A percentile compares a stretch with the other conserved stretches of the same genome.
Conservation (phyloP, 1,139 yeast species). For the Maudiozyma humilis region DNA sequence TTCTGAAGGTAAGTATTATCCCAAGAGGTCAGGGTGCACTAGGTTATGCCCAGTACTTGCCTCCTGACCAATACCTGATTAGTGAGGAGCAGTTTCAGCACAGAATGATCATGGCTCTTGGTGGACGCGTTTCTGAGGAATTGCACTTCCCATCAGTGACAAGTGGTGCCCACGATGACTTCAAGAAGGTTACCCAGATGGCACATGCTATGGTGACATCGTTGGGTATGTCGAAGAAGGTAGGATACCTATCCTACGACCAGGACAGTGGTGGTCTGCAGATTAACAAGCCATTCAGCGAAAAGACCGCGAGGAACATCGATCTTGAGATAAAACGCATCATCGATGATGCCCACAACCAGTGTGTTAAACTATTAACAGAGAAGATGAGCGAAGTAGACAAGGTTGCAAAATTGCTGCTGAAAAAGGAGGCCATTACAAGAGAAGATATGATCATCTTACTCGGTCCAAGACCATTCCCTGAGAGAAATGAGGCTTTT, state of each 20-base stretch:
- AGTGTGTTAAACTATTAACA: conserved; percentile 59
- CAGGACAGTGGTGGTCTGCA: conserved; percentile 43
- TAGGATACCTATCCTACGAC: conserved; percentile 77
- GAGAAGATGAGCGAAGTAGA: conserved; percentile 70
- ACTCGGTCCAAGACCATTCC: conserved; percentile 84
- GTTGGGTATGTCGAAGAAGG: conserved; percentile 80
- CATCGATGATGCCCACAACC: conserved; percentile 65
- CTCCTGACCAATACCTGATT: conserved; percentile 82
- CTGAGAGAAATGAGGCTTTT: conserved; percentile 85
- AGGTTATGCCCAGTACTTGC: conserved; percentile 96
- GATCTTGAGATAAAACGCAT: conserved; percentile 80
- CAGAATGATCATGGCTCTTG: conserved; percentile 93
- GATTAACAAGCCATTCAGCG: conserved; percentile 85
- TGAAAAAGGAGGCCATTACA: conserved; percentile 76
- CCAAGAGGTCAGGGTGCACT: conserved; percentile 96
- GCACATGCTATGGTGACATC: conserved; percentile 90
- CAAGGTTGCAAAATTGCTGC: conserved; percentile 75
- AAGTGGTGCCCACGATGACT: conserved; percentile 93
- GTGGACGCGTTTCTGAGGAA: conserved; percentile 95
- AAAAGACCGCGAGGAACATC: conserved; percentile 68
- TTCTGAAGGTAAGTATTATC: conserved; percentile 87
- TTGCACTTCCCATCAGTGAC: conserved; percentile 83
- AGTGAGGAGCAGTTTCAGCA: conserved; percentile 73
- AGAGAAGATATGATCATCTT: conserved; percentile 85
- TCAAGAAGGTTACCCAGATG: conserved; percentile 90